Base-by-base conservation (phyloP, 257 asterid genomes). In the Nyctanthes arbortristis region DNA sequence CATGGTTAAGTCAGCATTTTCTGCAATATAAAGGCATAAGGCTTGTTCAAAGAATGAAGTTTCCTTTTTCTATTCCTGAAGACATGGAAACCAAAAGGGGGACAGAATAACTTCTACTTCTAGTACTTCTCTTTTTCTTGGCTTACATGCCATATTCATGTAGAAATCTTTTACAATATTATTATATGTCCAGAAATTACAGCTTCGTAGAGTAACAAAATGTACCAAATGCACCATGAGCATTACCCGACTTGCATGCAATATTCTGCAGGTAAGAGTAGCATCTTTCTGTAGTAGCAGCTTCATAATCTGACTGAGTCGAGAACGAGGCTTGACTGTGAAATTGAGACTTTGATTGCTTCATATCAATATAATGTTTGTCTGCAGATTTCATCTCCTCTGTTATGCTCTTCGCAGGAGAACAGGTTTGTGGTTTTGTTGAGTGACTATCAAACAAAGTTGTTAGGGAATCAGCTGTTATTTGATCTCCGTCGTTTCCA, bases 311-410 rank as follows among this genome's bases (percentile, higher is more conserved):
- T 52, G 93, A 81, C 45, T 86, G 39, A 76, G 87, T 70, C 8
- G 96, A 87, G 18, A 77, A 72, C 4, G 87, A 80, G 66, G 79
- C 89, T 63, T 60, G 88, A 66, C 79, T 90, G 54, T 82, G 87
- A 77, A 66, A 69, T 36, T 8, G 80, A 12, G 82, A 61, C 60
- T 81, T 81, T 2, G 87, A 64, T 33, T 81, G 69, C 78, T 86
- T 82, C 64, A 30, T 70, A 57, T 68, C 74, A 9, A 34, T 33
- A 56, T 61, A 64, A 61, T 56, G 61, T 47, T 65, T 72, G 32
- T 73, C 61, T 49, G 78, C 64, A 22, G 73, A 47, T 67, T 65
- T 77, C 33, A 18, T 66, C 45, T 66, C 77, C n/a, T n/a, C n/a
- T n/a, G n/a, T 14, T 13, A 33, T 69, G 29, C 63, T 27, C 79